A percentile compares a stretch with the other conserved stretches of the same genome.
phyloP scores from a whole-genome alignment of 495 filamentous ascomycete genomes.

The Penicillium simplicissimum region DNA sequence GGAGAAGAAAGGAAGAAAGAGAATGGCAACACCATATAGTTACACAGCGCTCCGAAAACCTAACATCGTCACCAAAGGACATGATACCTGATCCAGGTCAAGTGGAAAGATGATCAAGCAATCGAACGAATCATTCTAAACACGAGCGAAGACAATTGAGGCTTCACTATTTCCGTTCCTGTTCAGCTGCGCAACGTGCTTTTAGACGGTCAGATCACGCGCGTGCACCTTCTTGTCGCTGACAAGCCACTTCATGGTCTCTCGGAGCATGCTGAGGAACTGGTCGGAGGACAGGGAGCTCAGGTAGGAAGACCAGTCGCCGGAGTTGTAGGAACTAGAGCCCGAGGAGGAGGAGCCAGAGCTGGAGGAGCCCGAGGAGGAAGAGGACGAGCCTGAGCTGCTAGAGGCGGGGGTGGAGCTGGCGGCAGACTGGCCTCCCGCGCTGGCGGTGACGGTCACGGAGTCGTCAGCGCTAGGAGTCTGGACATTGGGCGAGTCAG shows the following conservation, averaged over 20 bases:
- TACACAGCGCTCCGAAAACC: constrained; percentile 16
- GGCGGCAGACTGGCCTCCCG: constrained; percentile 25
- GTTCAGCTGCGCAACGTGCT: not conserved
- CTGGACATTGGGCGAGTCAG: constrained; percentile 26
- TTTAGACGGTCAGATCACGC: constrained; percentile 34
- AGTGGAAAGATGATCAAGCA: constrained; percentile 13
- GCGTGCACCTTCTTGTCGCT: constrained; percentile 39
- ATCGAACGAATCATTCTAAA: not conserved
- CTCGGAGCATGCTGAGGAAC: constrained; percentile 35
- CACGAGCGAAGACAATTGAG: not conserved
- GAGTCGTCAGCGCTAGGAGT: constrained; percentile 20
- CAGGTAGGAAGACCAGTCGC: constrained; percentile 36
- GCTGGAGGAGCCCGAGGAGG: constrained; percentile 8
- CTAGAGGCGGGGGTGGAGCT: constrained; percentile 13
- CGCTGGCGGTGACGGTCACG: constrained; percentile 25
- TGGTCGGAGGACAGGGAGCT: constrained; percentile 40
- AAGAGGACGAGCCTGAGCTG: constrained; percentile 8
- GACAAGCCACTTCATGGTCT: constrained; percentile 43
- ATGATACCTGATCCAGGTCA: constrained; percentile 20
- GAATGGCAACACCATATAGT: constrained; percentile 23
- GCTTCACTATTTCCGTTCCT: constrained; percentile 9
- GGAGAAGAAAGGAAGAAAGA: constrained; percentile 20
- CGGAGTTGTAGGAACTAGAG: constrained; percentile 23
- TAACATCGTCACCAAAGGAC: constrained; percentile 6
- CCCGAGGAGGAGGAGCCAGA: constrained; percentile 10